A percentile compares a stretch with the other conserved stretches of the same genome.
Conservation (phyloP, 306 rosid species). For the Prunus dulcis region DNA sequence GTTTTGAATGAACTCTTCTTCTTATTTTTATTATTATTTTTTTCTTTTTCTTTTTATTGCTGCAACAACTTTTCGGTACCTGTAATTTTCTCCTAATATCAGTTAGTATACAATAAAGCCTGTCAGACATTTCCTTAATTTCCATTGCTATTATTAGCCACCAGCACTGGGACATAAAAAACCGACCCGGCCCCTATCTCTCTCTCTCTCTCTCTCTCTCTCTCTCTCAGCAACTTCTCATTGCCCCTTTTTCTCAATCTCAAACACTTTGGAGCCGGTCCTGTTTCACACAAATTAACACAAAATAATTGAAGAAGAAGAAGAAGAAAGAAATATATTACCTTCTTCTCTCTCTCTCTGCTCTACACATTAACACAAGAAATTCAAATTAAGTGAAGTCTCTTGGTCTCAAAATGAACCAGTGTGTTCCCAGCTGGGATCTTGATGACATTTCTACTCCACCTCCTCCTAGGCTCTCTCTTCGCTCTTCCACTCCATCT, state of each 20-base stretch:
- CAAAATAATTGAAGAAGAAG: neutral
- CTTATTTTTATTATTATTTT: neutral
- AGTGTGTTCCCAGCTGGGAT: conserved; percentile 91
- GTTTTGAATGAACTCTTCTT: neutral
- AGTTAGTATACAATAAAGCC: neutral
- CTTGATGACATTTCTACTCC: conserved; percentile 36
- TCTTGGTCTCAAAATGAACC: conserved; percentile 46
- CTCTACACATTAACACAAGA: neutral
- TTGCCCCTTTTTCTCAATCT: neutral
- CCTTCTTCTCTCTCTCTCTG: neutral
- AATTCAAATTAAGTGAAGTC: neutral
- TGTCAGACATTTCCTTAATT: neutral
- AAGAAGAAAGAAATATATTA: neutral
- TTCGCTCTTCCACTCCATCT: conserved; percentile 47
- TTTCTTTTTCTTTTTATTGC: neutral
- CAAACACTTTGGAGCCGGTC: neutral
- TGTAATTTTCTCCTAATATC: neutral
- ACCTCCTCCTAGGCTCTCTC: conserved; percentile 24
- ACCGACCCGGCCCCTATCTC: neutral
- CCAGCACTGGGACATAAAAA: neutral
- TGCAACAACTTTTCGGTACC: neutral
- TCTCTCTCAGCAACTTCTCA: neutral
- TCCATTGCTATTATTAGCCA: neutral
- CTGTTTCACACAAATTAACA: neutral
- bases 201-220: neutral